Evolutionary conservation across 2,329 filamentous ascomycete species (phyloP), one percentile per base, ranked within the genome.

Genomic region (Fusarium hainanense): DNA sequence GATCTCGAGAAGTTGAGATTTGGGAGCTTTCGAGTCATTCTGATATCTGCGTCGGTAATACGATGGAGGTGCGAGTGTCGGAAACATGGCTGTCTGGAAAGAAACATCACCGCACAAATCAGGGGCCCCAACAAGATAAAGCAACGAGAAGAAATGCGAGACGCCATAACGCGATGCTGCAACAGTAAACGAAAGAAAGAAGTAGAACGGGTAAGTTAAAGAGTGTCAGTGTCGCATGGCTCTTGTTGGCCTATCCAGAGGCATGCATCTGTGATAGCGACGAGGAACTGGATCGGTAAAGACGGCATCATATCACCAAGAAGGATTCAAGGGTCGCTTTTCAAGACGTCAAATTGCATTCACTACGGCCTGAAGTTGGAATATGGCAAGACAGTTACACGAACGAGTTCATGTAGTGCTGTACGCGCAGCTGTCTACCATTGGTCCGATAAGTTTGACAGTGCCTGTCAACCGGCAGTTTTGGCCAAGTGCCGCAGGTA

Each of bases 1-100:
- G 58, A 43, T 21, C 47, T 60, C 3, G 74, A 66, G 41, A 77
- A 77, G 58, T 77, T 67, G 54, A 77, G 74, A 8, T 51, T 59
- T 3, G 73, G 74, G 25, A 77, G 75, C 23, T 58, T 21, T 4
- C 55, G 62, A 4, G 66, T 58, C 14, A 75, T 64, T 9, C 55
- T 60, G n/a, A 73, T 57, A 57, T 77, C 74, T 49, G 63, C 54
- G 27, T 70, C 60, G n/a, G 63, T 69, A 54, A 68, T 74, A 57
- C 68, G 70, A 42, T 69, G 67, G 25, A 48, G 46, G 20, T 50
- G 52, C 21, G 56, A 59, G 30, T 27, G 57, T n/a, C 67, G 61
- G 32, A 73, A 68, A 41, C 66, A 68, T 12, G 73, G 65, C 18
- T 72, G 67, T 21, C 60, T 66, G 4, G 57, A 43, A 41, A 75